Evolutionary conservation across 306 rosid species (phyloP).

Genomic region (Arachis hypogaea): DNA sequence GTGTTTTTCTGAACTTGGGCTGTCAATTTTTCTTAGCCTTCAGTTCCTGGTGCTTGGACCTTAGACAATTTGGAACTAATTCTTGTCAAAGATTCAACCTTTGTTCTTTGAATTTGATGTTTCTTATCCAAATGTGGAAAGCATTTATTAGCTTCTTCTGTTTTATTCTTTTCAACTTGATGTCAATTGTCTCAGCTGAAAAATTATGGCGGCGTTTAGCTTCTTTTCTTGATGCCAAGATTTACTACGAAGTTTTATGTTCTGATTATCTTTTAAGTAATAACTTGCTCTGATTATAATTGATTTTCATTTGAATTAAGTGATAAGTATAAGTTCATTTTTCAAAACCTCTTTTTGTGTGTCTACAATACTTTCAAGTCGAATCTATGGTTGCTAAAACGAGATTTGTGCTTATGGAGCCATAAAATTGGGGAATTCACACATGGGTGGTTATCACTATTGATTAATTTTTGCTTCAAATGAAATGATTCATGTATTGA

Average conservation of each 20-base stretch:
- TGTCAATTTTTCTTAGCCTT: slow-evolving; percentile 15
- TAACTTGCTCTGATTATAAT: neutral
- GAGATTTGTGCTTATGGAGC: slow-evolving; percentile 19
- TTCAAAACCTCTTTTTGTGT: neutral
- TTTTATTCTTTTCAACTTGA: slow-evolving; percentile 1
- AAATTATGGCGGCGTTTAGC: neutral
- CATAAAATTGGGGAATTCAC: slow-evolving; percentile 4
- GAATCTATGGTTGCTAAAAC: neutral
- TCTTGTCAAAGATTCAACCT: slow-evolving; percentile 24
- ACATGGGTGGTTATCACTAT: neutral
- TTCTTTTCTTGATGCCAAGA: slow-evolving; percentile 16
- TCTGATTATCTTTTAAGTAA: neutral
- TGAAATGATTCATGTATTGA: slow-evolving; percentile 7
- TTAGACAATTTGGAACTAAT: slow-evolving; percentile 17
- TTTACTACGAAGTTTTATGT: neutral
- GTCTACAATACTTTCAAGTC: slow-evolving; percentile 14
- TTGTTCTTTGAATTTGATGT: slow-evolving; percentile 25
- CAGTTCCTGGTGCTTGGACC: slow-evolving; percentile 23
- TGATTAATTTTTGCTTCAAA: slow-evolving; percentile 19
- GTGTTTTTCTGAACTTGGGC: slow-evolving; percentile 30
- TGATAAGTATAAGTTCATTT: neutral
- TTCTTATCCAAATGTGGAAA: slow-evolving; percentile 3
- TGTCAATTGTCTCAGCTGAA: slow-evolving; percentile 2
- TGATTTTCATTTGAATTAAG: slow-evolving; percentile 23
- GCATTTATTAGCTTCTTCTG: slow-evolving; percentile 6